Base-by-base conservation (phyloP, 2,329 filamentous ascomycete genomes). In the Colletotrichum sojae region DNA sequence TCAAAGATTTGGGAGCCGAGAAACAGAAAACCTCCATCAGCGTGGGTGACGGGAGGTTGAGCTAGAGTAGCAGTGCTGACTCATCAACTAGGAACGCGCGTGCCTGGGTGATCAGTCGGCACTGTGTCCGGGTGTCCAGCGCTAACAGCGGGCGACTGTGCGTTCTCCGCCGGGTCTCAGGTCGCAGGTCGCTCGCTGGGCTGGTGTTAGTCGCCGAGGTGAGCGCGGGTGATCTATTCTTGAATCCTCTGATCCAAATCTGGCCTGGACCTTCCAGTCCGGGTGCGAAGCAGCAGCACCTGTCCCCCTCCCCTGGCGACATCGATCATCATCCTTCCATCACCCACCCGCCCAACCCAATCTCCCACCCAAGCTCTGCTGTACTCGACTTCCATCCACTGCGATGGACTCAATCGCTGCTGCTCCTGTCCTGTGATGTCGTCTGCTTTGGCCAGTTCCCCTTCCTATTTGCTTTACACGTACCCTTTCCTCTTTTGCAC, bases 271-370 rank as follows among this genome's bases (percentile, higher is more conserved):
- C 31, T 36, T 36, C 31, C 31, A 10, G 31, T 36, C 31, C 31
- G 31, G 31, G 31, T 36, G 31, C 31, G 31, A 36, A 36, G 31
- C 6, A 36, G 31, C 10, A 8, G 31, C 2, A 10, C 31, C 31
- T 39, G n/a, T 36, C 49, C 48, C 46, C n/a, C 18, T 16, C 57
- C 52, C 43, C 57, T 22, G 54, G 43, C 43, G 15, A 49, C 20
- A 20, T 25, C 45, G 54, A 55, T 56, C 55, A 66, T 69, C 49
- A 45, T 51, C 27, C 49, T 53, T 46, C 62, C 61, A 51, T 66
- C 61, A 68, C 46, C 48, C 48, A 39, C 45, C 43, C 31, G 10
- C 8, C 31, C 31, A 25, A 25, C 31, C 31, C 31, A 10, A 36
- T 8, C 31, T 25, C 22, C 22, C 22, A 45, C 43, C 56, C 39